phyloP scores from a whole-genome alignment of 306 rosid genomes.

The Rubus parviflorus region DNA sequence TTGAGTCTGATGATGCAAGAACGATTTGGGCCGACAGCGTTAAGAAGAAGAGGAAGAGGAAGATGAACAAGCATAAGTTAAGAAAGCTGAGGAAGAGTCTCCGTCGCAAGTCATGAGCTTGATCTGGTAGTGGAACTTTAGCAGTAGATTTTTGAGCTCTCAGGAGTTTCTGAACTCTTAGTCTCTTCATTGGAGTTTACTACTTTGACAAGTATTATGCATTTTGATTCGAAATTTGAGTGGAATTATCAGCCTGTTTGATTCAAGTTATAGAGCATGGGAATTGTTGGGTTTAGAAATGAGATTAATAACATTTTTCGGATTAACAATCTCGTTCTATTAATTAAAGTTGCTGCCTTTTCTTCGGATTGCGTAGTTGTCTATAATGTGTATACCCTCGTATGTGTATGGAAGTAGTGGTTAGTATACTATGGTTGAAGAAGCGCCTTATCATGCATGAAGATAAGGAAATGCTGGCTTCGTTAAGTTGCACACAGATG shows the following conservation, averaged over 20 bases:
- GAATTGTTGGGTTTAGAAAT: slow-evolving; percentile 8
- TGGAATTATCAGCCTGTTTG: slow-evolving; percentile 5
- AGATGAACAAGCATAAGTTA: slow-evolving; percentile 51
- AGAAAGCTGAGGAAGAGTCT: slow-evolving; percentile 51
- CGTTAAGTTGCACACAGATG: background rate
- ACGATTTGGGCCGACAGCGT: slow-evolving; percentile 53
- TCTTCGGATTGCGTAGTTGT: background rate
- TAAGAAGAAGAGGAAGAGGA: slow-evolving; percentile 60
- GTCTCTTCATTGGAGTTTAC: background rate
- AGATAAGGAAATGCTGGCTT: background rate
- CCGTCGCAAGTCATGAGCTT: slow-evolving; percentile 46
- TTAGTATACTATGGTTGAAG: background rate
- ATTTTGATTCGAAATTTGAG: slow-evolving; percentile 3
- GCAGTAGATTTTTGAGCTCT: background rate
- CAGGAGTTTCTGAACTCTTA: background rate
- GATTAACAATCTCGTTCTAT: background rate
- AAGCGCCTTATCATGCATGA: background rate
- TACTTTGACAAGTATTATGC: slow-evolving; percentile 11
- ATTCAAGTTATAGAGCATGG: slow-evolving; percentile 11
- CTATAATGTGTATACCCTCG: background rate
- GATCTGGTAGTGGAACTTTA: slow-evolving; percentile 7
- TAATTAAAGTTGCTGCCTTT: background rate
- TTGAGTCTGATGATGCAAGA: slow-evolving; percentile 23
- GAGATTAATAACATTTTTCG: slow-evolving; percentile 29
- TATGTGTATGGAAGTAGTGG: background rate